These are phyloP conservation scores for Mycena citricolor DNA, from an alignment of 1,284 basidiomycete genomes.

Conservation along the genomic window DNA sequence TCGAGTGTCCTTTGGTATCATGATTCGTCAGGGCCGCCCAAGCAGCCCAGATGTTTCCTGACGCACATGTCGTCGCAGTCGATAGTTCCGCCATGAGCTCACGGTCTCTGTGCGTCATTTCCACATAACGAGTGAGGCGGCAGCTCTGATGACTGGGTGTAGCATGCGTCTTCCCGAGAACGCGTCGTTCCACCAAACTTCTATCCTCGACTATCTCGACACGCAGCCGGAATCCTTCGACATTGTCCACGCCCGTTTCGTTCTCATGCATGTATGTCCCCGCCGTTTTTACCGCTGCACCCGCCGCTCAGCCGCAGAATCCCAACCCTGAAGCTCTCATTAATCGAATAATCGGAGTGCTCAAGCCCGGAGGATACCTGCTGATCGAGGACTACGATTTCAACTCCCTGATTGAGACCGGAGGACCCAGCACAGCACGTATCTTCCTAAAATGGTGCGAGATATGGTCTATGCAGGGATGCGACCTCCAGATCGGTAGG, in stretches of 20 bases:
- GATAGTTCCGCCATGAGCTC: conserved; percentile 24
- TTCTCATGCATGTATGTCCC: conserved; percentile 25
- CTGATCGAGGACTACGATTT: conserved; percentile 24
- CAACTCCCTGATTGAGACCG: neutral
- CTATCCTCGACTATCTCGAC: conserved; percentile 19
- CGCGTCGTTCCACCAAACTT: conserved; percentile 22
- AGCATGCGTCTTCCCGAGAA: conserved; percentile 19
- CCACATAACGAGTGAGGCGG: conserved; percentile 2
- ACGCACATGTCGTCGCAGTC: conserved; percentile 26
- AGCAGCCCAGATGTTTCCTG: conserved; percentile 24
- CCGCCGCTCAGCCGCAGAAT: conserved; percentile 10
- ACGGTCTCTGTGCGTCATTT: conserved; percentile 14
- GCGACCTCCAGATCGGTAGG: neutral
- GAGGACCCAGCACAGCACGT: neutral
- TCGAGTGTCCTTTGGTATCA: too few relatives aligned
- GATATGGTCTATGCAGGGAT: neutral
- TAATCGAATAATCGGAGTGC: conserved; percentile 14
- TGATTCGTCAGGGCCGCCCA: conserved; percentile 29
- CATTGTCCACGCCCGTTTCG: conserved; percentile 27
- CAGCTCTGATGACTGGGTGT: too few relatives aligned
- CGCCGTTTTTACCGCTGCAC: neutral
- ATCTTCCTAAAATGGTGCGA: neutral
- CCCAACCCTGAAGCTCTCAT: conserved; percentile 17
- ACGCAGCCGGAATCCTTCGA: conserved; percentile 25
- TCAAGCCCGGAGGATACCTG: conserved; percentile 27